phyloP scores from a whole-genome alignment of 176 grass and related monocot species.

The Echinochloa phyllopogon region DNA sequence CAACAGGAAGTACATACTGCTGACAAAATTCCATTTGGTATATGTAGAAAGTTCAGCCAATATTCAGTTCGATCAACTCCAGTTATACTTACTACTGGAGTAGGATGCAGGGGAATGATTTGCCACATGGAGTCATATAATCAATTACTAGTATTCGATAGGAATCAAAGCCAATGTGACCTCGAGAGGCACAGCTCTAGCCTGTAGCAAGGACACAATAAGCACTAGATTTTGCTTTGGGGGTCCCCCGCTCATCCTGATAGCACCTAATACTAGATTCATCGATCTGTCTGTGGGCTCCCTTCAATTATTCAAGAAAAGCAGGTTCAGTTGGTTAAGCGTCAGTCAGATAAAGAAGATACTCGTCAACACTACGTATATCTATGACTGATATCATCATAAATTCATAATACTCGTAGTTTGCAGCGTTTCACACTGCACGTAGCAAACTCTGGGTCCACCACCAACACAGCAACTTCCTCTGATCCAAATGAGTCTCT shows the following conservation, averaged over 20 bases:
- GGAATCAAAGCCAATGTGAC: conserved; percentile 16
- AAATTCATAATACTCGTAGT: too few relatives aligned
- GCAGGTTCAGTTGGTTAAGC: not conserved
- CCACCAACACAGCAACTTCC: not conserved
- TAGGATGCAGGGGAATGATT: not conserved
- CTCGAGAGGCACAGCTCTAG: conserved; percentile 35
- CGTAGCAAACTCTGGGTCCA: not conserved
- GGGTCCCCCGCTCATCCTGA: not conserved
- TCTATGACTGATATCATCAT: not conserved
- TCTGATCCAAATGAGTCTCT: not conserved
- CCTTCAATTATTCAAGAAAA: not conserved
- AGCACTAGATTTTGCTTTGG: not conserved
- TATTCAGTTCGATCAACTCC: not conserved
- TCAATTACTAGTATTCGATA: too few relatives aligned
- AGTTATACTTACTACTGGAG: not conserved
- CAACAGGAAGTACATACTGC: not conserved
- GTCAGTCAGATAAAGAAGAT: not conserved
- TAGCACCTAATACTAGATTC: not conserved
- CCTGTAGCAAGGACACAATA: not conserved
- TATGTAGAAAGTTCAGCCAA: not conserved
- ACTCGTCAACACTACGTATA: not conserved
- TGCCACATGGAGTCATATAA: not conserved
- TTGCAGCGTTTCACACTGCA: not conserved
- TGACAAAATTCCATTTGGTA: not conserved
- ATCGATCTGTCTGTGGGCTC: not conserved